Percentiles rank a stretch among this genome's conserved stretches.
These are phyloP conservation scores for Psidium guajava DNA, from an alignment of 345 rosid species.

Conservation along the genomic window DNA sequence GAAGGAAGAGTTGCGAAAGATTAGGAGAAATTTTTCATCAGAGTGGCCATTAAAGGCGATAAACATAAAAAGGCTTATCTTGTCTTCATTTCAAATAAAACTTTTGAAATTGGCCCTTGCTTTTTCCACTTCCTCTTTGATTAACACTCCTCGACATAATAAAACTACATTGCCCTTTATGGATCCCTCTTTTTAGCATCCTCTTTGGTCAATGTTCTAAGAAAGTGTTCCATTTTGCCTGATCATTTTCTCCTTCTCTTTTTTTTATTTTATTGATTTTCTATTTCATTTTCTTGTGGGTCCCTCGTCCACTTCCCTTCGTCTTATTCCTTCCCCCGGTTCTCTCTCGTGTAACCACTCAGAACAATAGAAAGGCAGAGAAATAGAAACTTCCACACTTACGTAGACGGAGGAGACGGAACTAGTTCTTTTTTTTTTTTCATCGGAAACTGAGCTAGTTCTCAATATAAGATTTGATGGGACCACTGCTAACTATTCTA, in stretches of 20 bases:
- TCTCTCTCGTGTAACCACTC: neutral
- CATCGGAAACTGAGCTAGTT: too few species aligned
- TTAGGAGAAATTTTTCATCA: neutral
- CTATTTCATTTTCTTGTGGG: neutral
- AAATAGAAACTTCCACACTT: neutral
- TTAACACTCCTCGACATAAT: neutral
- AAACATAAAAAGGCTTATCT: neutral
- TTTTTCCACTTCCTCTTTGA: neutral
- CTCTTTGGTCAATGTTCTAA: neutral
- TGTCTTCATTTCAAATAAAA: neutral
- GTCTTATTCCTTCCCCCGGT: neutral
- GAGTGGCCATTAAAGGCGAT: neutral
- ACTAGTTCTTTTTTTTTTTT: neutral
- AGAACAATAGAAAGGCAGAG: neutral
- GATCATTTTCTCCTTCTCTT: neutral
- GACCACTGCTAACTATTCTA: too few species aligned
- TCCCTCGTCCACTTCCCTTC: neutral
- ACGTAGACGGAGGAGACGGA: neutral
- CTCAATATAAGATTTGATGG: too few species aligned
- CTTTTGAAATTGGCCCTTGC: neutral
- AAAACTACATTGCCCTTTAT: rapidly evolving
- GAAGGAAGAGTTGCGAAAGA: neutral
- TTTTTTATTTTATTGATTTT: neutral
- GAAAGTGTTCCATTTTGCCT: neutral
- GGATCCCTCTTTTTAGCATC: neutral